These are phyloP conservation scores for Vinca major DNA, from an alignment of 305 asterid genomes.

Conservation along the genomic window DNA sequence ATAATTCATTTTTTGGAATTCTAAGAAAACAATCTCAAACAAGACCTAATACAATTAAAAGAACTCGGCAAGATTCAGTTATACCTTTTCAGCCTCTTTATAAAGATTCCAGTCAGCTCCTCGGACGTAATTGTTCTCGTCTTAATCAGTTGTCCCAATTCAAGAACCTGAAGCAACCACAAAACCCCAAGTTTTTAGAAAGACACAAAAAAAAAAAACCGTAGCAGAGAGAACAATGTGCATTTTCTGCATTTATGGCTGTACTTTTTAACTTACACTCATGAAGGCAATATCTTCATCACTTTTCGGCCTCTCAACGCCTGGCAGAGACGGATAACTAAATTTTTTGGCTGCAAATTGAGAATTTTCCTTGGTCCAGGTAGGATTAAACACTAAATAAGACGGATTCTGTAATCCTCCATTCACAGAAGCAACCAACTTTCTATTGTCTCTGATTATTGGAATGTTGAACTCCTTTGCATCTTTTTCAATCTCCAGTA, in stretches of 20 bases:
- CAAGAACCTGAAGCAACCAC: conserved; percentile 53
- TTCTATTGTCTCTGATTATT: conserved; percentile 44
- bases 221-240: not conserved
- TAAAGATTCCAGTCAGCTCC: conserved; percentile 59
- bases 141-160: conserved; percentile 66
- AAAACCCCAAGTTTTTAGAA: not conserved
- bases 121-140: conserved; percentile 57
- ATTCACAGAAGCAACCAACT: conserved; percentile 58
- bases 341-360: conserved; percentile 27
- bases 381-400: conserved; percentile 52
- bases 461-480: conserved; percentile 62
- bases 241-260: not conserved
- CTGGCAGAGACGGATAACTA: conserved; percentile 35
- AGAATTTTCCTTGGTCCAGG: conserved; percentile 32
- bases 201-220: too few species aligned
- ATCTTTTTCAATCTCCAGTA: conserved; percentile 64
- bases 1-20: too few species aligned
- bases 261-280: conserved; percentile 49
- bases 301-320: conserved; percentile 42
- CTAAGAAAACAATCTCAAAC: too few species aligned
- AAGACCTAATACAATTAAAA: not conserved
- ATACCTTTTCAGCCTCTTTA: conserved; percentile 67
- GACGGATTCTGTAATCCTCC: conserved; percentile 76
- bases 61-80: conserved; percentile 3
- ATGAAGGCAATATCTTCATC: conserved; percentile 80